phyloP scores from a whole-genome alignment of 306 rosid genomes.

The Erythrophleum fordii region DNA sequence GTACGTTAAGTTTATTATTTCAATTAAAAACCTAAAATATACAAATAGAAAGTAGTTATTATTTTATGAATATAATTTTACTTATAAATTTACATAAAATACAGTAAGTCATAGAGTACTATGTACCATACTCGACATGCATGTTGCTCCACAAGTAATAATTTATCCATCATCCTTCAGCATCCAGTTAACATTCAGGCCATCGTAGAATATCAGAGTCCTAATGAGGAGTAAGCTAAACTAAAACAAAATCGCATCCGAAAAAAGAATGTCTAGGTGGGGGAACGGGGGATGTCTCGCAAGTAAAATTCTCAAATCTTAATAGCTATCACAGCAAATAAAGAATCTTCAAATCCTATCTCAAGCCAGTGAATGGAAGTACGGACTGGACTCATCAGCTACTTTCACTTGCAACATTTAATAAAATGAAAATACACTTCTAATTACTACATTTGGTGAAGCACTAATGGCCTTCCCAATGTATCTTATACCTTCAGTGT shows the following conservation, averaged over 20 bases:
- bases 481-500: conserved; percentile 17
- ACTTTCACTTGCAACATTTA: conserved; percentile 48
- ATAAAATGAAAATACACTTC: conserved; percentile 50
- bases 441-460: conserved; percentile 60
- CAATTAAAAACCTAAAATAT: too few species aligned
- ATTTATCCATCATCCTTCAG: too few species aligned
- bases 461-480: conserved; percentile 53
- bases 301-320: background rate
- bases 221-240: background rate
- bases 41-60: too few species aligned
- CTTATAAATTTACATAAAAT: too few species aligned
- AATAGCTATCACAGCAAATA: conserved; percentile 22
- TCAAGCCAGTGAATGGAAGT: conserved; percentile 41
- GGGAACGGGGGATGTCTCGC: background rate
- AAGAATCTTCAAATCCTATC: conserved; percentile 41
- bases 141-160: too few species aligned
- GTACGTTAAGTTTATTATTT: too few species aligned
- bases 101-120: too few species aligned
- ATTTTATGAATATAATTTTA: too few species aligned
- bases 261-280: background rate
- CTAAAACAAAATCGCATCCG: background rate
- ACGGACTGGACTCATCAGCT: conserved; percentile 45
- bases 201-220: background rate
- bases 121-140: too few species aligned
- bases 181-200: too few species aligned